Percentiles rank a stretch among this genome's conserved stretches.
phyloP scores from a whole-genome alignment of 169 alveolate species.

The Perkinsus olseni region DNA sequence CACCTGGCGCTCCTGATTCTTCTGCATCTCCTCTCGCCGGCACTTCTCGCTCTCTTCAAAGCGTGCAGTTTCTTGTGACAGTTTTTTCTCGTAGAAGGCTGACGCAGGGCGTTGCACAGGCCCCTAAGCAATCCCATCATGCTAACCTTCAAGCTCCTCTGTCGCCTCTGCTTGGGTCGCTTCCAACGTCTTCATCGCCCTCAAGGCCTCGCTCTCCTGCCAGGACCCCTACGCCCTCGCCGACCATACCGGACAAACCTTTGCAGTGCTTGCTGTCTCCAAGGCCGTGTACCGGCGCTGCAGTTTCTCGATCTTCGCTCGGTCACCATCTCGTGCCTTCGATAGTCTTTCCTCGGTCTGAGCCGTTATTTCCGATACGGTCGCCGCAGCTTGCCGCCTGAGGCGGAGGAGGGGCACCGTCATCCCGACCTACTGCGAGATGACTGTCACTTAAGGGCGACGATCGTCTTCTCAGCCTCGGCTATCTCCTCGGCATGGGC shows the following conservation, averaged over 20 bases:
- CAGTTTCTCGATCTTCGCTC: not conserved
- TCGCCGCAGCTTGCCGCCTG: not conserved
- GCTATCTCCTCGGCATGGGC: not conserved
- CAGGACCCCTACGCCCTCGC: not conserved
- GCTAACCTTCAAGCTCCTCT: not conserved
- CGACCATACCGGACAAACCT: not conserved
- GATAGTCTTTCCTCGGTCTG: not conserved
- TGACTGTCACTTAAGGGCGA: not conserved
- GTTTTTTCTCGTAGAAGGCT: too few species aligned
- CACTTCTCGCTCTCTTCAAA: not conserved
- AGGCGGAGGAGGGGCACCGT: not conserved
- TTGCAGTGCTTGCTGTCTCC: not conserved
- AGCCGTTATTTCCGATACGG: not conserved
- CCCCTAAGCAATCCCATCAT: too few species aligned
- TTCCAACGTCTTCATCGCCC: not conserved
- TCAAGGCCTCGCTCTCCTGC: not conserved
- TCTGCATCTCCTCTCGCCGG: not conserved
- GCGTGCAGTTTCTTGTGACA: not conserved
- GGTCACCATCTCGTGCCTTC: not conserved
- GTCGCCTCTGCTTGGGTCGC: not conserved
- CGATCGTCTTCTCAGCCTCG: not conserved
- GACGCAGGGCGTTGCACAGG: too few species aligned
- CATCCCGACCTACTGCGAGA: not conserved
- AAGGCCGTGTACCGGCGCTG: not conserved
- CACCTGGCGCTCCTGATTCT: not conserved